Evolutionary conservation across 2,329 filamentous ascomycete genomes (phyloP).

Genomic region (Beauveria asiatica): DNA sequence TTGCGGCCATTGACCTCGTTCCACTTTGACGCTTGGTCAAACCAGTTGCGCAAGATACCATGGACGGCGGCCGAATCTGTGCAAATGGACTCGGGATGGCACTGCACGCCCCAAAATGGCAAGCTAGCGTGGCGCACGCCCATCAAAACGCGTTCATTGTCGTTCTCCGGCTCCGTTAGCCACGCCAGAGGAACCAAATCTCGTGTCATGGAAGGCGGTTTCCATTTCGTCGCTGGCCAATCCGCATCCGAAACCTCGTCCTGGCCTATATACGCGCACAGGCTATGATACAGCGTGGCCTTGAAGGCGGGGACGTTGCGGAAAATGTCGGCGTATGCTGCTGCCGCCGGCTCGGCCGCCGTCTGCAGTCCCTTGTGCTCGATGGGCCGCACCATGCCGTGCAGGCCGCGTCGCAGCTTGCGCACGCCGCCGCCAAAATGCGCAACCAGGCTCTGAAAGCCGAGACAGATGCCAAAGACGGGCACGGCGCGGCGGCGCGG

Average conservation of each 20-base stretch:
- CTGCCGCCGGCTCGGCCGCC: neutral
- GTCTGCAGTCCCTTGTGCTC: conserved; percentile 36
- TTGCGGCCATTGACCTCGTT: conserved; percentile 30
- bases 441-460: conserved; percentile 73
- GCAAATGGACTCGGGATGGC: conserved; percentile 83
- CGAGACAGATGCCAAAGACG: conserved; percentile 80
- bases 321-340: conserved; percentile 52
- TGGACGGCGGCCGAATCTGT: conserved; percentile 57
- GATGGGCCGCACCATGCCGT: conserved; percentile 70
- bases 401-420: conserved; percentile 62
- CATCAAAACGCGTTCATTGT: conserved; percentile 59
- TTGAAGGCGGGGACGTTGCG: conserved; percentile 47
- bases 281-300: conserved; percentile 70
- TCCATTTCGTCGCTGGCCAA: conserved; percentile 35
- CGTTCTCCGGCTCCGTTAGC: conserved; percentile 38
- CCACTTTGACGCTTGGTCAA: conserved; percentile 54
- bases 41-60: conserved; percentile 67
- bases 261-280: conserved; percentile 48
- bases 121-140: conserved; percentile 56
- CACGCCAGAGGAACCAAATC: conserved; percentile 54
- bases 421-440: conserved; percentile 59
- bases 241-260: conserved; percentile 25
- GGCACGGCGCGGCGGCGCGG: conserved; percentile 54
- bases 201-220: conserved; percentile 23
- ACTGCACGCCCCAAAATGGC: conserved; percentile 83